These are phyloP conservation scores for Delphinella strobiligena DNA, from an alignment of 2,329 filamentous ascomycete genomes.

Conservation along the genomic window DNA sequence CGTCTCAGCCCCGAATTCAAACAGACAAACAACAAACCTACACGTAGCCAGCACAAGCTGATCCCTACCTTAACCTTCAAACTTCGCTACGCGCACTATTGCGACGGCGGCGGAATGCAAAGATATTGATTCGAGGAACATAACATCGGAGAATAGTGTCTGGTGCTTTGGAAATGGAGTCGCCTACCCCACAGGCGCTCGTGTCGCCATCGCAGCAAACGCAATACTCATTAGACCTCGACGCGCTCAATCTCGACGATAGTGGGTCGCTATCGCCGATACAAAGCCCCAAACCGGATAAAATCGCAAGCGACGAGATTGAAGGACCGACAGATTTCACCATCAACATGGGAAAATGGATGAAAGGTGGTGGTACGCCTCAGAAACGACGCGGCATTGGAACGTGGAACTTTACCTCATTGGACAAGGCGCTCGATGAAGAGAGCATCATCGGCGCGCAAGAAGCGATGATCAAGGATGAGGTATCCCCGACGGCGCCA, in stretches of 20 bases:
- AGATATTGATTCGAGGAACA: no score
- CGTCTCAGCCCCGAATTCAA: no score
- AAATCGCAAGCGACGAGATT: conserved; percentile 23
- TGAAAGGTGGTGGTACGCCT: conserved; percentile 11
- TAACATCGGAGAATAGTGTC: no score
- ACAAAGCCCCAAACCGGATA: conserved; percentile 13
- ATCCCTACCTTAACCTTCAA: no score
- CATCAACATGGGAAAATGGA: conserved; percentile 23
- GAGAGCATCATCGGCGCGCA: neutral
- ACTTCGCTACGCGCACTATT: no score
- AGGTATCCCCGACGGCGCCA: no score
- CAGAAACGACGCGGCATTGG: neutral
- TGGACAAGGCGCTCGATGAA: conserved; percentile 1
- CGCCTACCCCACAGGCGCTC: conserved; percentile 3
- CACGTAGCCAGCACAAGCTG: no score
- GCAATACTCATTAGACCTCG: conserved; percentile 22
- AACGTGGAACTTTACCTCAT: conserved; percentile 6
- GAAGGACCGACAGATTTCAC: conserved; percentile 27
- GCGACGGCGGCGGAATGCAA: no score
- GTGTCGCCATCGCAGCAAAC: conserved; percentile 4
- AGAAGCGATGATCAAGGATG: no score
- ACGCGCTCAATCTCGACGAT: conserved; percentile 17
- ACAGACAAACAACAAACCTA: no score
- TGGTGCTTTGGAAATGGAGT: no score
- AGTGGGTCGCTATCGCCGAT: conserved; percentile 9